phyloP scores from a whole-genome alignment of 1,284 basidiomycete genomes.

The Agaricales sp. region DNA sequence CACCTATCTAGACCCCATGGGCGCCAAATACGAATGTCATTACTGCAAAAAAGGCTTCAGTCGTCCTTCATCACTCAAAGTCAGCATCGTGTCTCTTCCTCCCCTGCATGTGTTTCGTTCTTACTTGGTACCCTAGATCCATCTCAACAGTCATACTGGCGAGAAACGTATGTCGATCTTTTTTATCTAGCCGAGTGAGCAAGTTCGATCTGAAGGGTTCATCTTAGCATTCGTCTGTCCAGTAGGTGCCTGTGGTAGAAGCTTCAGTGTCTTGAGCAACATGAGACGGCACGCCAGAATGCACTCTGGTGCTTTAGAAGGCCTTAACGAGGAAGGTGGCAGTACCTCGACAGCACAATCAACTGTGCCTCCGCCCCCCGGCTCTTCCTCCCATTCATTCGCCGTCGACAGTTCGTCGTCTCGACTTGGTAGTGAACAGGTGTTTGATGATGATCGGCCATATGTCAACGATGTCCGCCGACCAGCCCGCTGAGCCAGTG shows the following conservation, averaged over 20 bases:
- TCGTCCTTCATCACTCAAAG: slow-evolving; percentile 74
- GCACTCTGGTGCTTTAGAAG: slow-evolving; percentile 36
- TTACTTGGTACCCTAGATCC: slow-evolving; percentile 42
- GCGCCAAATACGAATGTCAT: slow-evolving; percentile 59
- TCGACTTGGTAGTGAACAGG: too few relatives aligned
- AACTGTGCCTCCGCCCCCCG: too few relatives aligned
- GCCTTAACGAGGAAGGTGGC: slow-evolving; percentile 34
- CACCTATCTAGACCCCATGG: slow-evolving; percentile 11
- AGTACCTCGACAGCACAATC: too few relatives aligned
- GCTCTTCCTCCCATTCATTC: too few relatives aligned
- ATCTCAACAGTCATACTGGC: slow-evolving; percentile 76
- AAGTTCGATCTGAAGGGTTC: neutral
- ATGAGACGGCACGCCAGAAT: slow-evolving; percentile 77
- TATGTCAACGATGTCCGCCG: too few relatives aligned
- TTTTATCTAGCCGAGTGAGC: slow-evolving; percentile 3
- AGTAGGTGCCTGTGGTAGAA: slow-evolving; percentile 63
- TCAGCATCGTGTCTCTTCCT: slow-evolving; percentile 18
- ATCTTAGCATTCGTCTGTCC: slow-evolving; percentile 63
- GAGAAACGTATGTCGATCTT: slow-evolving; percentile 44
- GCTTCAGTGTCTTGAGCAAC: slow-evolving; percentile 79
- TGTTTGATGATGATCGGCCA: too few relatives aligned
- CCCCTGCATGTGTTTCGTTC: slow-evolving; percentile 10
- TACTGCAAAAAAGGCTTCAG: slow-evolving; percentile 77
- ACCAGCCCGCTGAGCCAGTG: too few relatives aligned
- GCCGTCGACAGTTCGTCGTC: too few relatives aligned